Base-by-base conservation (phyloP, 2,329 filamentous ascomycete species). In the Colletotrichum endophyticum region DNA sequence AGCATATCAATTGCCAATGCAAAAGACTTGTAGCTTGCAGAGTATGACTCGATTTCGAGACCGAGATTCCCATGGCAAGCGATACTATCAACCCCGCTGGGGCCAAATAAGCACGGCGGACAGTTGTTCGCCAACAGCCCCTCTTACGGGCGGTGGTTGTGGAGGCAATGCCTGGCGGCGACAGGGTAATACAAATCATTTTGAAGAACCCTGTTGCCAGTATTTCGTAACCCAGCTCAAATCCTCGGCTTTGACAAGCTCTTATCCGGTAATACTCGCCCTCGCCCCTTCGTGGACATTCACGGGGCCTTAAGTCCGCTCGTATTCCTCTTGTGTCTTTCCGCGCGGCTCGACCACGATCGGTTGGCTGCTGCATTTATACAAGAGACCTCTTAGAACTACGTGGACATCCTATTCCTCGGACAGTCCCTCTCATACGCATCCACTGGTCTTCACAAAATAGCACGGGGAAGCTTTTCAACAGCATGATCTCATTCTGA, bases 1-100 rank as follows among this genome's bases (percentile, higher is more conserved):
- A 83, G 83, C 6, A 80, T 87, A 0, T 77, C 87, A 28, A 80
- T 84, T 5, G 80, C 85, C 16, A 79, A 83, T 15, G 67, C 73
- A 25, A 80, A 80, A 22, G 64, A 77, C 15, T n/a, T 74, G 6
- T 80, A 5, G 79, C 77, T 7, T 85, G 84, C 67, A 77, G 82
- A 34, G 76, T 27, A 15, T 32, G 32, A 30, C 13, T 36, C 53
- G 66, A 57, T 13, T 25, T 70, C 30, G 15, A 53, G 19, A n/a
- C 39, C 8, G 49, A 13, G 16, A 34, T 19, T n/a, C 6, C 32
- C 9, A 13, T 28, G 8, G 32, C 56, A 22, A 78, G 16, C 78
- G 25, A 61, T 11, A 12, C 7, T 15, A 36, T 74, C 27, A 70
- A 5, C n/a, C 64, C 7, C 22, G 5, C 25, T 25, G 9, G 30